These are phyloP conservation scores for Xylaria grammica DNA, from an alignment of 495 filamentous ascomycete species.

Conservation along the genomic window DNA sequence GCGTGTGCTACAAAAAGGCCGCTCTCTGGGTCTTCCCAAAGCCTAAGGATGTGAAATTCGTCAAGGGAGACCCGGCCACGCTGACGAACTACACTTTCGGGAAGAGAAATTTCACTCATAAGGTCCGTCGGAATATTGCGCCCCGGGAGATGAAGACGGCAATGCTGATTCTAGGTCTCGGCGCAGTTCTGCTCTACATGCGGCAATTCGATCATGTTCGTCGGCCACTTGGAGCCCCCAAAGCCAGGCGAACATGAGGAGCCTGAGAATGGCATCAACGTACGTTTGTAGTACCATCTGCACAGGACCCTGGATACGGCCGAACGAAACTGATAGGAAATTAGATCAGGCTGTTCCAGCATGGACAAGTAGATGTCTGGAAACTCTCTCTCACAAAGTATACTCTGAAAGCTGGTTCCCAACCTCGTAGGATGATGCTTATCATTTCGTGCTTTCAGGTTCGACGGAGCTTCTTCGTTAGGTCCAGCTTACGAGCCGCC, in stretches of 20 bases:
- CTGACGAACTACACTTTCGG: conserved; percentile 29
- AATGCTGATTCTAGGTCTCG: not conserved
- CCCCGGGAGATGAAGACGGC: not conserved
- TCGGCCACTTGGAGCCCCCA: conserved; percentile 5
- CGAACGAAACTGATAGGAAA: not conserved
- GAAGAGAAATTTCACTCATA: conserved; percentile 13
- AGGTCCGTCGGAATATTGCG: conserved; percentile 21
- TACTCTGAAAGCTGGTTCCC: not conserved
- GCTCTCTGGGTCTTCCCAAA: conserved; percentile 21
- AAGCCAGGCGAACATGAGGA: not conserved
- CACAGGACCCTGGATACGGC: not conserved
- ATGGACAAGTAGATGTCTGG: conserved; percentile 30
- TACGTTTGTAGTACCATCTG: not conserved
- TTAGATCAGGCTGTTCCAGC: conserved; percentile 35
- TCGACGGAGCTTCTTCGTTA: conserved; percentile 23
- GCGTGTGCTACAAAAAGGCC: conserved; percentile 34
- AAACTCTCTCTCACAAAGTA: conserved; percentile 30
- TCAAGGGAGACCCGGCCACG: conserved; percentile 23
- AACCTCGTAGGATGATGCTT: no score
- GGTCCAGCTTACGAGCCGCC: conserved; percentile 26
- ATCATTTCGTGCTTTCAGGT: conserved; percentile 5
- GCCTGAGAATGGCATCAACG: not conserved
- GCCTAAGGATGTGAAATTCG: conserved; percentile 29
- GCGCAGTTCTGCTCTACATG: conserved; percentile 32
- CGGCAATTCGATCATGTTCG: conserved; percentile 22